These are phyloP conservation scores for Trichomonas vaginalis DNA, from an alignment of 208 protist species.

Conservation along the genomic window DNA sequence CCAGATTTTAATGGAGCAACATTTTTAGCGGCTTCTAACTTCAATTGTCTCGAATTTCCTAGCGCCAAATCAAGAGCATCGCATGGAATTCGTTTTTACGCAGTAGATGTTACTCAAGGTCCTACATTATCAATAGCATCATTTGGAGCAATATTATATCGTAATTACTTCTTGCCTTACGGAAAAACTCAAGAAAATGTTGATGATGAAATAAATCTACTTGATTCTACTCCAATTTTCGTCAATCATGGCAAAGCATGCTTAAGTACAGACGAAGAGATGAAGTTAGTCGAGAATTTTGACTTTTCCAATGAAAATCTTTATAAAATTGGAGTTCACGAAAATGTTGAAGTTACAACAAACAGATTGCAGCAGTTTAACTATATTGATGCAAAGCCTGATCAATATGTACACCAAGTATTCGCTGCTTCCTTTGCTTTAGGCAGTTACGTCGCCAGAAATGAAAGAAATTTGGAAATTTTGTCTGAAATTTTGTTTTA, in stretches of 20 bases:
- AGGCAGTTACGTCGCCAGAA: not conserved
- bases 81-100: not conserved
- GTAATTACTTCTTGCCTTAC: not conserved
- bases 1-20: not conserved
- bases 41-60: slow-evolving; percentile 6
- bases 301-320: not conserved
- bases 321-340: not conserved
- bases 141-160: not conserved
- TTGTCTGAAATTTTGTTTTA: not conserved
- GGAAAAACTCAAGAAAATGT: no score
- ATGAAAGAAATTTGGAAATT: not conserved
- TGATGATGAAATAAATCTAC: not conserved
- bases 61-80: not conserved
- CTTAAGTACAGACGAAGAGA: not conserved
- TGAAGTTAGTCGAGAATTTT: not conserved
- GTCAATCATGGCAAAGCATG: not conserved
- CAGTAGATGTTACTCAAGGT: not conserved
- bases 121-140: not conserved
- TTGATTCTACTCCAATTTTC: not conserved
- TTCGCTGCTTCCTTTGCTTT: not conserved
- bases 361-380: not conserved
- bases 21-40: not conserved
- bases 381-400: not conserved
- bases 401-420: not conserved
- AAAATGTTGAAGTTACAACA: not conserved